Evolutionary conservation across 495 filamentous ascomycete species (phyloP).

Genomic region (Penicillium parvum): DNA sequence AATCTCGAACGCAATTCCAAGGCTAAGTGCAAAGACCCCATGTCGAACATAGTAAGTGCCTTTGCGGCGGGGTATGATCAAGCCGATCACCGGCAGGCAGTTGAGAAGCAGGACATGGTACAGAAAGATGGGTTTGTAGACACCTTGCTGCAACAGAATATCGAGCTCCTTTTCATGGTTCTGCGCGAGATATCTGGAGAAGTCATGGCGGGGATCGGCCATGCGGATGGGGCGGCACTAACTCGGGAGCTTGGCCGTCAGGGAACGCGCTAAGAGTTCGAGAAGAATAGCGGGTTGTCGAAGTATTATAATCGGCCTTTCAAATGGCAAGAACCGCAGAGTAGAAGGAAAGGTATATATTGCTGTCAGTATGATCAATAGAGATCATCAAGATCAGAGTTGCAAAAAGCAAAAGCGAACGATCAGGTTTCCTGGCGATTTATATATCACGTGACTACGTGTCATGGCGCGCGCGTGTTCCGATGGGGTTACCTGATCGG

Average conservation of each 20-base stretch:
- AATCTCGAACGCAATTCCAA: conserved; percentile 39
- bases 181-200: conserved; percentile 20
- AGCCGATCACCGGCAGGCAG: conserved; percentile 25
- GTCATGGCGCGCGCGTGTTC: conserved; percentile 1
- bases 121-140: conserved; percentile 35
- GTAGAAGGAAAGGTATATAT: not conserved
- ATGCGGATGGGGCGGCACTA: conserved; percentile 26
- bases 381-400: not conserved
- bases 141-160: conserved; percentile 24
- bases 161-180: conserved; percentile 20
- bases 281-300: not conserved
- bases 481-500: conserved; percentile 2
- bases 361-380: too few relatives aligned
- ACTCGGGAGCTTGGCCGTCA: conserved; percentile 5
- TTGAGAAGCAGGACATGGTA: conserved; percentile 33
- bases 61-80: conserved; percentile 29
- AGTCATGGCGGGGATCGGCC: conserved; percentile 19
- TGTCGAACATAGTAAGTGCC: conserved; percentile 40
- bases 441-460: conserved; percentile 13
- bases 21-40: conserved; percentile 49
- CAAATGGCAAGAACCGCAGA: not conserved
- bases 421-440: not conserved
- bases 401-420: not conserved
- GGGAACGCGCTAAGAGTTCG: conserved; percentile 7
- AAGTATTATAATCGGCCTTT: too few relatives aligned